Evolutionary conservation across 371 early-diverging fungal genomes (phyloP), one percentile per base, ranked within the genome.

Genomic region (Batkoa obscura): DNA sequence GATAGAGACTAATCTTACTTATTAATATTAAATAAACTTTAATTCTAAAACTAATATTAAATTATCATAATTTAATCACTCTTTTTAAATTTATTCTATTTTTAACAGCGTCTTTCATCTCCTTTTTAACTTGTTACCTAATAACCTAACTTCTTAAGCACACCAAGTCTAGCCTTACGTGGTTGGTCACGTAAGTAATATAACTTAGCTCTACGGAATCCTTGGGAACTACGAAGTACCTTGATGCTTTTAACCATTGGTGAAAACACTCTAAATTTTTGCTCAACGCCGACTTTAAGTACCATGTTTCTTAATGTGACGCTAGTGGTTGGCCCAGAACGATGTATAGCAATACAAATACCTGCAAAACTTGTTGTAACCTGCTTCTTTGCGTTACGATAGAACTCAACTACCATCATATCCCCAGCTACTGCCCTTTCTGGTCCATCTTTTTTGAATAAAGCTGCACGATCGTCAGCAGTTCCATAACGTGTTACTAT

Each of bases 301-400:
- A 89, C 80, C 35, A 84, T 74, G 54, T 86, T 89, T 36, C 89
- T 78, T 62, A 89, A 71, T 0, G 81, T 84, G 50, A 89, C 79
- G 62, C 72, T 75, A 52, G 85, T 84, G 55, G 83, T 81, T 17
- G 86, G 67, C 8, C 85, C 87, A 55, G 79, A 76, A 62, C 87
- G 75, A 62, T 78, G 74, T 52, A 89, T 83, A n/a, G 84, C 80
- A 57, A 86, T 82, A 45, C 83, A 76, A 9, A 88, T 73, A 13
- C 90, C 90, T 58, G 80, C 74, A 66, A 89, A 88, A 12, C 69
- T 71, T 33, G 80, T 72, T 0, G 81, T 73, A 32, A 75, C 71
- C n/a, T 75, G 71, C 36, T 81, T 78, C 41, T 75, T 73, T 62
- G 75, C 74, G 35, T 76, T 77, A 61, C 75, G 83, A 51, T 73